Base-by-base conservation (phyloP, 768 basidiomycete species). In the Amanita polypyramis region DNA sequence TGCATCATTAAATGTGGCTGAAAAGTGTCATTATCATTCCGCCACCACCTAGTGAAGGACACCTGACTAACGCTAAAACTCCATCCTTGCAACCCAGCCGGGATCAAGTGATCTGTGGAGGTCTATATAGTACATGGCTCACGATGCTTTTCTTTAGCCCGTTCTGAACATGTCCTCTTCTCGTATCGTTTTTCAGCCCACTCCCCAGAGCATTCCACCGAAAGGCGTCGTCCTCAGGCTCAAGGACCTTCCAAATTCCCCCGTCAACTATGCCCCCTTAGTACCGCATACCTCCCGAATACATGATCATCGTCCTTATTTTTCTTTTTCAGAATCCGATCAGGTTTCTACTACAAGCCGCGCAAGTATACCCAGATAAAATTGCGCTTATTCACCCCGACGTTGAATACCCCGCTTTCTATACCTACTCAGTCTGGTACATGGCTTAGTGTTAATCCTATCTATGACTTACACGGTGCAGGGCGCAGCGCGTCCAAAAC, bases 401-500 rank as follows among this genome's bases (percentile, higher is more conserved):
- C 56, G 74, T 73, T 0, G 52, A 63, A 17, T 58, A 76, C 35
- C 80, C 82, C 4, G 77, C 74, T 0, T 68, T 65, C 42, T 93
- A 90, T 57, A 79, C 85, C 0, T 93, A 78, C 56, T 63, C 73
- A 4, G 66, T 79, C 49, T 92, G 87, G 90, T 87, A 43, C 46
- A 66, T 43, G 17, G 8, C 25, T 33, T 2, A 27, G 6, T n/a
- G 35, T 14, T 30, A 15, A 27, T 37, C 12, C 37, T 12, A 25
- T 10, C 20, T n/a, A n/a, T 23, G 12, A 25, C 20, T 25, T 15
- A 36, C 21, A 5, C 9, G 35, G 19, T 11, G 2, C 50, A 91
- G 89, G 88, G 74, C 88, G 0, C 88, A 90, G 53, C 78, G 91
- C 17, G 69, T 88, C 37, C 86, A 90, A 64, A 90, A 94, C 56